Evolutionary conservation across 257 asterid species (phyloP).

Genomic region (Agastache rugosa): DNA sequence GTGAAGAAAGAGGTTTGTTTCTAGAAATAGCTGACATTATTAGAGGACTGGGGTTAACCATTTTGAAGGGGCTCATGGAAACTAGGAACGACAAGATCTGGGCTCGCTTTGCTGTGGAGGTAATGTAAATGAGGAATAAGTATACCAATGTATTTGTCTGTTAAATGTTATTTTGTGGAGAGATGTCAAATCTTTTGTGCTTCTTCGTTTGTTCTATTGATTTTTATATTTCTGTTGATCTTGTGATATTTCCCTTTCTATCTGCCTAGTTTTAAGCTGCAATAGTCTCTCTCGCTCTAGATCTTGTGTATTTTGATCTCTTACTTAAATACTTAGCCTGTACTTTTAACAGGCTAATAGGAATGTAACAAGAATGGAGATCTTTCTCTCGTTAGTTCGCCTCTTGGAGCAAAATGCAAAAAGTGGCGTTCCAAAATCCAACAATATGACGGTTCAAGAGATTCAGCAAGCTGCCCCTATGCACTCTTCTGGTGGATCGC

Average conservation of each 20-base stretch:
- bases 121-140: conserved; percentile 28
- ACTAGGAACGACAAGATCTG: conserved; percentile 80
- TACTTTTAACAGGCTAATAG: conserved; percentile 69
- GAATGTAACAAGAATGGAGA: conserved; percentile 87
- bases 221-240: background rate
- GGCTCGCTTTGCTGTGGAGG: conserved; percentile 95
- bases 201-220: background rate
- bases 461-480: conserved; percentile 45
- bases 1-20: conserved; percentile 89
- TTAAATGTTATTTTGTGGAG: background rate
- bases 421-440: conserved; percentile 40
- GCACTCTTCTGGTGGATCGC: conserved; percentile 48
- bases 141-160: background rate
- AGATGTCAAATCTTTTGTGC: background rate
- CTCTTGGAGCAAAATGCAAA: conserved; percentile 74
- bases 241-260: background rate
- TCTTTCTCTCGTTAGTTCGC: conserved; percentile 78
- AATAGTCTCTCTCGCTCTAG: background rate
- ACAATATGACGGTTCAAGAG: conserved; percentile 44
- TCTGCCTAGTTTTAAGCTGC: background rate
- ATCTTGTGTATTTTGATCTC: background rate
- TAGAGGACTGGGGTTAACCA: conserved; percentile 86
- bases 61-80: conserved; percentile 93
- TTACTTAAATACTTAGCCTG: background rate
- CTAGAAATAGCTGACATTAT: conserved; percentile 90